Conservation (phyloP, 176 grass and related monocot genomes). For the Urochloa ruziziensis region DNA sequence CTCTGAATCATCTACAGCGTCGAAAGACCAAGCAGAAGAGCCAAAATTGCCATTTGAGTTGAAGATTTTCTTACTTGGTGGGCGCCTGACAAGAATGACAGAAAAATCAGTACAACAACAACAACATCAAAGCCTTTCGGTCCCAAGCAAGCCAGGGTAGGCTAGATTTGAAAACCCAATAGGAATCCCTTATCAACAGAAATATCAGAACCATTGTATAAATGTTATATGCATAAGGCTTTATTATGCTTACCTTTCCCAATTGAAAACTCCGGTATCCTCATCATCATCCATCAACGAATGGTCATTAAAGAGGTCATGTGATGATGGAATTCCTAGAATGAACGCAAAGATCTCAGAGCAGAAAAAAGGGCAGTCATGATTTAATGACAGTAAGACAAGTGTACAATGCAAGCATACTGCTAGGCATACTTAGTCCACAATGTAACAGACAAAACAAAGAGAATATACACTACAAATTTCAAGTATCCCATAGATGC, state of each 20-base stretch:
- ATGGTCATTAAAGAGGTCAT: slow-evolving; percentile 38
- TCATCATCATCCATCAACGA: slow-evolving; percentile 24
- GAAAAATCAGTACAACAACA: slow-evolving; percentile 24
- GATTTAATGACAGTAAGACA: slow-evolving; percentile 11
- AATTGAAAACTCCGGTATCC: slow-evolving; percentile 31
- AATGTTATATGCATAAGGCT: slow-evolving; percentile 4
- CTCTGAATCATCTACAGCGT: slow-evolving; percentile 44
- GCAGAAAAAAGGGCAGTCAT: neutral
- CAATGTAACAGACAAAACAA: slow-evolving; percentile 1
- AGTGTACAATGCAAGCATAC: neutral
- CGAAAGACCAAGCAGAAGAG: slow-evolving; percentile 39
- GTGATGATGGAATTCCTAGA: slow-evolving; percentile 33
- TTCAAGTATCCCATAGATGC: neutral
- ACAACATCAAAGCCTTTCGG: too few species aligned
- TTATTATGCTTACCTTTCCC: slow-evolving; percentile 47
- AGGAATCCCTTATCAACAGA: too few species aligned
- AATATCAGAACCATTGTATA: slow-evolving; percentile 18
- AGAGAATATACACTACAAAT: slow-evolving; percentile 10
- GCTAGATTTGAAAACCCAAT: too few species aligned
- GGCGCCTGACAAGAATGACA: slow-evolving; percentile 31
- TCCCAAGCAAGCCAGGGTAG: too few species aligned
- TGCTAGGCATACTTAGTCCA: slow-evolving; percentile 2
- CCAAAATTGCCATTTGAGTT: slow-evolving; percentile 34
- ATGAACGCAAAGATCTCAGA: neutral
- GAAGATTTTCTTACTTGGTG: slow-evolving; percentile 29